A percentile compares a stretch with the other conserved stretches of the same genome.
Conservation (phyloP, 345 rosid genomes). For the Kandelia obovata region DNA sequence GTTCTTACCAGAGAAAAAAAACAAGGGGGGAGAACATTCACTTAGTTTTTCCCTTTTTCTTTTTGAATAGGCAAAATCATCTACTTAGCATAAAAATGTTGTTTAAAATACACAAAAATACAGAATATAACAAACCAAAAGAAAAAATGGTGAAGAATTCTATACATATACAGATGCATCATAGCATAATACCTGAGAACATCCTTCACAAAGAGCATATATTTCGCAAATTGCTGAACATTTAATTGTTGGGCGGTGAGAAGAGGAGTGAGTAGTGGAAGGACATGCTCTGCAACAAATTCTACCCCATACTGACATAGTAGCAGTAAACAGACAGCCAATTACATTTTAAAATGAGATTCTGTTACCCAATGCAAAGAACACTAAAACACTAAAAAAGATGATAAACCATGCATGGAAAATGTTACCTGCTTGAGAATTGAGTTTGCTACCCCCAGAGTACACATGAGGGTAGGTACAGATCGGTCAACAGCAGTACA, state of each 20-base stretch:
- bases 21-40: not conserved
- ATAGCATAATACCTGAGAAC: constrained; percentile 57
- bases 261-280: constrained; percentile 77
- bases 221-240: constrained; percentile 92
- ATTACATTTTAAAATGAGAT: constrained; percentile 1
- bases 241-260: constrained; percentile 88
- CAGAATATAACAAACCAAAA: not conserved
- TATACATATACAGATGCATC: not conserved
- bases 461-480: constrained; percentile 95
- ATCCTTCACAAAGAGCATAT: constrained; percentile 89
- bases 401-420: constrained; percentile 1
- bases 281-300: constrained; percentile 82
- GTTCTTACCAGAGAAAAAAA: no score
- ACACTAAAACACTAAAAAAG: constrained; percentile 4
- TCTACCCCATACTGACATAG: constrained; percentile 75
- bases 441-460: constrained; percentile 88
- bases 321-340: constrained; percentile 11
- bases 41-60: no score
- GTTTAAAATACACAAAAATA: not conserved
- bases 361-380: not conserved
- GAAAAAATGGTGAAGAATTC: not conserved
- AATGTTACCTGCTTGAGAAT: constrained; percentile 71
- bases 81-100: no score
- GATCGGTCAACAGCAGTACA: constrained; percentile 95
- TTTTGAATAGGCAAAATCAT: no score